Conservation (phyloP, 1,284 basidiomycete species). For the Cutaneotrichosporon arboriforme region DNA sequence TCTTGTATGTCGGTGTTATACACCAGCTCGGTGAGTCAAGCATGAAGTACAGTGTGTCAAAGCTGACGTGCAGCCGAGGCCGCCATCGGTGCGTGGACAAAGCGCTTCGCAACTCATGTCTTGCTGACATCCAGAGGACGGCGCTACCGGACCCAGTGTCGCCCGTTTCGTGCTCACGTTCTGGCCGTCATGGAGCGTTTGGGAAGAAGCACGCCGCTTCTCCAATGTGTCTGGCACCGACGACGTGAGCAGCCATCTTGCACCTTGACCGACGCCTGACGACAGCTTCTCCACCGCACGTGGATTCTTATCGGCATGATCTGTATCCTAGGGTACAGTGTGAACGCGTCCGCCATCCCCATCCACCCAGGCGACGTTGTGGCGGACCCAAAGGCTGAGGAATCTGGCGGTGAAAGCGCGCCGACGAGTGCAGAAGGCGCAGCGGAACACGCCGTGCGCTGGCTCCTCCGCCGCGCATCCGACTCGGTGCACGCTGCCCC, state of each 20-base stretch:
- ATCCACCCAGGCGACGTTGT: conserved; percentile 6
- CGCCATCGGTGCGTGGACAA: conserved; percentile 25
- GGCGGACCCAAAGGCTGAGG: not conserved
- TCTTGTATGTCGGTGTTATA: conserved; percentile 49
- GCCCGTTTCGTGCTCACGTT: conserved; percentile 37
- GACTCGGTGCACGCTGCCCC: not conserved
- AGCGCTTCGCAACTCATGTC: not conserved
- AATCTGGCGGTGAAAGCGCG: conserved; percentile 1
- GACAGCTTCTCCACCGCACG: conserved; percentile 39
- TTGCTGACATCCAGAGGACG: conserved; percentile 18
- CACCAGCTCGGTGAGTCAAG: conserved; percentile 41
- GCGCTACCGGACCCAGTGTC: conserved; percentile 23
- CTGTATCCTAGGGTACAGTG: conserved; percentile 42
- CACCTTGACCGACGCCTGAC: not conserved
- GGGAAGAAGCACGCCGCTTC: conserved; percentile 46
- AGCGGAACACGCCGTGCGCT: not conserved
- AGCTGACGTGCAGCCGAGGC: conserved; percentile 31
- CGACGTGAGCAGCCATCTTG: conserved; percentile 40
- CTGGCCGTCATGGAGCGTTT: conserved; percentile 46
- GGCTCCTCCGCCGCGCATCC: not conserved
- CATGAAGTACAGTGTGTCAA: not conserved
- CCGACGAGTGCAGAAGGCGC: not conserved
- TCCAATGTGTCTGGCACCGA: conserved; percentile 44
- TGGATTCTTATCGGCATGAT: conserved; percentile 47
- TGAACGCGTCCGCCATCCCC: conserved; percentile 44